Evolutionary conservation across 306 rosid genomes (phyloP).

Genomic region (Glycyrrhiza uralensis): DNA sequence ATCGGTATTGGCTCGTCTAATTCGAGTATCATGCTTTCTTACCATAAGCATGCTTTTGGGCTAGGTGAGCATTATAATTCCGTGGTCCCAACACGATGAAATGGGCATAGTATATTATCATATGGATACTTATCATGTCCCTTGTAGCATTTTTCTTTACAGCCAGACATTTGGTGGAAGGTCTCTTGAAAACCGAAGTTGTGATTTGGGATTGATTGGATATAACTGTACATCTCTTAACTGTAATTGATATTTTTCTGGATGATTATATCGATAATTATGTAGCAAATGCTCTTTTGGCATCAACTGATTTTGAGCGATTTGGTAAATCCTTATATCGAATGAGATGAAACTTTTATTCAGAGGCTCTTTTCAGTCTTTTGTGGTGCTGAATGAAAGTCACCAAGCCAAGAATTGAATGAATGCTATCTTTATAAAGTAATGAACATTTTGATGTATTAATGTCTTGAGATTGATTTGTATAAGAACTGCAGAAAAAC

Average conservation of each 20-base stretch:
- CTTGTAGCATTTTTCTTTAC: slow-evolving; percentile 14
- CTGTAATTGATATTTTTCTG: slow-evolving; percentile 29
- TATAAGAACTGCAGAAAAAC: neutral
- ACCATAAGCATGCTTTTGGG: slow-evolving; percentile 92
- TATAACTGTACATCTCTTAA: slow-evolving; percentile 34
- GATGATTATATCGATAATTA: slow-evolving; percentile 2
- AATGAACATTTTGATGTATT: neutral
- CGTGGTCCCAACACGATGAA: slow-evolving; percentile 58
- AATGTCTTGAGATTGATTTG: neutral
- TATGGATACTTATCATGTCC: slow-evolving; percentile 25
- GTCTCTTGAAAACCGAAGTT: slow-evolving; percentile 23
- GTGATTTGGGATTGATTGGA: slow-evolving; percentile 26
- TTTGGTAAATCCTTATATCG: neutral
- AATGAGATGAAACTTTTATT: neutral
- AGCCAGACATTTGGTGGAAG: slow-evolving; percentile 29
- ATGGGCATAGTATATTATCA: slow-evolving; percentile 17
- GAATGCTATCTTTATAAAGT: neutral
- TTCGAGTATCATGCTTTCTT: slow-evolving; percentile 72
- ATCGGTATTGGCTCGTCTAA: slow-evolving; percentile 27
- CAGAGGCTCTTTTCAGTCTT: neutral
- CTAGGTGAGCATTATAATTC: slow-evolving; percentile 95
- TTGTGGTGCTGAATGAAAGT: neutral
- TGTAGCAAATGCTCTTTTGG: slow-evolving; percentile 15
- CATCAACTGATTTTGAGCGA: slow-evolving; percentile 1
- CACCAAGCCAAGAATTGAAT: neutral